Evolutionary conservation across 2,329 filamentous ascomycete genomes (phyloP), one percentile per base, ranked within the genome.

Genomic region (Diaporthe vaccinii): DNA sequence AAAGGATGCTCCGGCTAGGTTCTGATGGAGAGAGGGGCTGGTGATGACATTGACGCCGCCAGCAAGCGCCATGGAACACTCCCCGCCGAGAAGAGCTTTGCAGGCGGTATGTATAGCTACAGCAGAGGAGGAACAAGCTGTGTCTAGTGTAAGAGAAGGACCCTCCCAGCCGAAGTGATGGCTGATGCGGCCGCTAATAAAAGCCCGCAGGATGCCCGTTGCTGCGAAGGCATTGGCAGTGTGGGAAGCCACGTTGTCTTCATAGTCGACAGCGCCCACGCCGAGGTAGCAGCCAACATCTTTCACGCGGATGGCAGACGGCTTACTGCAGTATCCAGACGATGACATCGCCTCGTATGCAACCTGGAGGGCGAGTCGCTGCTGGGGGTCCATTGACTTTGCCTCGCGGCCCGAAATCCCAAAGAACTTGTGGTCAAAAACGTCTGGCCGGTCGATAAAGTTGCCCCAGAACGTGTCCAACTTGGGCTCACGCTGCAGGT

Each of bases 121-220:
- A 2, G 82, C 79, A 20, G 83, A 84, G 0, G 80, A 85, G 78
- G 62, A 84, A 77, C 68, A 85, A 3, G 85, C 86, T 2, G 85
- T 86, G 68, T 87, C 85, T 20, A 86, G 75, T 20, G 79, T 83
- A 34, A 85, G 80, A 9, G 80, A 80, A 0, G 87, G 86, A 1
- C 86, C 86, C 2, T 80, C 83, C 78, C 85, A 86, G 0, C 84
- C 82, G 62, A 87, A 87, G 70, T 83, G 81, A 74, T 87, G 85
- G 44, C 82, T 84, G 57, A 87, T 81, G 9, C 82, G 80, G 3
- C 81, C 82, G 7, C 79, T 79, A 2, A 78, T 78, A 53, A 84
- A 84, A 1, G 82, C 81, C 75, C 82, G 71, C 44, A 74, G 2
- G 14, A 44, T 46, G 20, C 74, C 74, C 1, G 55, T 34, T 10